Conservation (phyloP, 768 basidiomycete genomes). For the Leccinum sublutescens region DNA sequence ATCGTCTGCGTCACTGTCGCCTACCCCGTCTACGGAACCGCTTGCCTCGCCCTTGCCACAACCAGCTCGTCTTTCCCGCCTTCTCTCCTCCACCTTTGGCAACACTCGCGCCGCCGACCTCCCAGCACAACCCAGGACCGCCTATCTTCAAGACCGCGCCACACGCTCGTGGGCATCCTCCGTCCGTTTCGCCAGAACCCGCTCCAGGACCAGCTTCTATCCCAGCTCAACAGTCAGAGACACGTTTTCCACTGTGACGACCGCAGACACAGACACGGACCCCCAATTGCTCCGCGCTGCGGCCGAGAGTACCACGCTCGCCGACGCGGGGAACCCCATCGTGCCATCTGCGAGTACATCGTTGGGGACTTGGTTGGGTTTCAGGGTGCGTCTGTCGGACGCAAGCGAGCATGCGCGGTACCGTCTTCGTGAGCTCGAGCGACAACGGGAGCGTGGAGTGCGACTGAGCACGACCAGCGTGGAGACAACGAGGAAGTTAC, state of each 20-base stretch:
- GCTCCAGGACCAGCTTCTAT: slow-evolving; percentile 19
- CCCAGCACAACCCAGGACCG: slow-evolving; percentile 14
- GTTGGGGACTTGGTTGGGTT: slow-evolving; percentile 11
- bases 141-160: slow-evolving; percentile 16
- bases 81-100: slow-evolving; percentile 23
- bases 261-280: slow-evolving; percentile 18
- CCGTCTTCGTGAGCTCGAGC: slow-evolving; percentile 16
- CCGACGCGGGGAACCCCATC: not conserved
- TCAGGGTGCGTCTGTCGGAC: slow-evolving; percentile 24
- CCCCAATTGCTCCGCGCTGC: slow-evolving; percentile 6
- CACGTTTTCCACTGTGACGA: slow-evolving; percentile 23
- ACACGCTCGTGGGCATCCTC: not conserved
- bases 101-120: slow-evolving; percentile 4
- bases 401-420: slow-evolving; percentile 25
- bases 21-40: slow-evolving; percentile 16
- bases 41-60: slow-evolving; percentile 4
- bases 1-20: slow-evolving; percentile 11
- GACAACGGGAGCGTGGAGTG: not conserved
- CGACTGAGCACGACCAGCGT: not conserved
- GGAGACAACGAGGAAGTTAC: slow-evolving; percentile 3
- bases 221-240: slow-evolving; percentile 9
- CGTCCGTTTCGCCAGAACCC: slow-evolving; percentile 6
- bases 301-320: slow-evolving; percentile 1
- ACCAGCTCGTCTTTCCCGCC: slow-evolving; percentile 18
- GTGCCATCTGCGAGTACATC: not conserved